Evolutionary conservation across 108 stramenopile genomes (phyloP).

Genomic region (Conticribra weissflogii): DNA sequence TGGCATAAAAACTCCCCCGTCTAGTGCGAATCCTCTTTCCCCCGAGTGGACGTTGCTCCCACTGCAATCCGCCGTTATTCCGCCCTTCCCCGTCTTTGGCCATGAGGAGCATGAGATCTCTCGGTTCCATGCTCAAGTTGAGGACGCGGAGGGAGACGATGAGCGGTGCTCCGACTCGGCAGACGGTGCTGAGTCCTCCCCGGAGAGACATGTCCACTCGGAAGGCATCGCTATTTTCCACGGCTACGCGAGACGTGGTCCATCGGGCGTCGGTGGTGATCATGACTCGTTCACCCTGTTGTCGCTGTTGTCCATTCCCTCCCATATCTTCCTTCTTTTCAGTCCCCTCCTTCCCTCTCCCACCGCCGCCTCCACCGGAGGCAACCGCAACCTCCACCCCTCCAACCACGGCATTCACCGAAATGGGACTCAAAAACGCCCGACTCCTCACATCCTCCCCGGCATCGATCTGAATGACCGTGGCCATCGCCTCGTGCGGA

Average conservation of each 20-base stretch:
- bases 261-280: slow-evolving; percentile 73
- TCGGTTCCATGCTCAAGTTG: slow-evolving; percentile 70
- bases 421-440: slow-evolving; percentile 69
- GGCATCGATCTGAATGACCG: slow-evolving; percentile 78
- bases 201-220: slow-evolving; percentile 62
- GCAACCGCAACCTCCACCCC: background rate
- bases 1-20: background rate
- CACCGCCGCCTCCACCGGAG: no score
- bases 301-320: no score
- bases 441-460: slow-evolving; percentile 52
- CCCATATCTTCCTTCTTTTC: no score
- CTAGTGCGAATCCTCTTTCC: slow-evolving; percentile 7
- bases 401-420: slow-evolving; percentile 72
- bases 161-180: slow-evolving; percentile 67
- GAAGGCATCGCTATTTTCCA: slow-evolving; percentile 83
- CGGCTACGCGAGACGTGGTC: slow-evolving; percentile 71
- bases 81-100: slow-evolving; percentile 65
- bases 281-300: slow-evolving; percentile 49
- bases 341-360: no score
- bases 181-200: slow-evolving; percentile 39
- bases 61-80: slow-evolving; percentile 27
- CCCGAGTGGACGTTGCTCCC: slow-evolving; percentile 17
- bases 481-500: slow-evolving; percentile 71
- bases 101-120: slow-evolving; percentile 79
- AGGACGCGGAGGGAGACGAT: slow-evolving; percentile 67